Base-by-base conservation (phyloP, 2,329 filamentous ascomycete genomes). In the Pseudofabraea citricarpa region DNA sequence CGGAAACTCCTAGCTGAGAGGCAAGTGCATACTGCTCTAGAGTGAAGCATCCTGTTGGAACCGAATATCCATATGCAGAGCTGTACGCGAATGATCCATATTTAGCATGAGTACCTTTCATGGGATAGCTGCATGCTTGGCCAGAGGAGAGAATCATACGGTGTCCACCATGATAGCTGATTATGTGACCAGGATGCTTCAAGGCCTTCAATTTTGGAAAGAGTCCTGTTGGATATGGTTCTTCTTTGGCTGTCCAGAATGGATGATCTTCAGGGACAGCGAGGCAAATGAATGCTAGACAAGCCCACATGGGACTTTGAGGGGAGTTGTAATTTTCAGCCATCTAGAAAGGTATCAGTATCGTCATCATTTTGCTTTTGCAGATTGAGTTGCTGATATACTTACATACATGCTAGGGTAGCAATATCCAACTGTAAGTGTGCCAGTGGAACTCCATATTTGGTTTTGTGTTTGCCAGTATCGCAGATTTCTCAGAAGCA, bases 241-340 rank as follows among this genome's bases (percentile, higher is more conserved):
- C 77, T 56, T 90, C 86, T 33, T 73, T 57, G 0, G 79, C 78
- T 1, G 79, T 75, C 86, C 87, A 90, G 66, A 90, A 90, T 0
- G 84, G 83, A 60, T 90, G 86, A 2, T 71, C 68, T 37, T 78
- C 74, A 0, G 85, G 79, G 10, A 87, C 73, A 1, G 83, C 84
- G 2, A 90, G 70, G 40, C 83, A 83, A 35, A 86, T 85, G 57
- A 90, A 90, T 1, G 84, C 79, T 18, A 90, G 69, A 64, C 86
- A 90, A 41, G 83, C 85, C 87, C 87, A 90, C 62, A 90, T 90
- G 54, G 58, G 59, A 43, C 75, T 79, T 24, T 83, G 83, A 0
- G 87, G 85, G 8, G 83, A 88, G 64, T 90, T 90, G 66, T 90
- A 90, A 60, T 90, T 90, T 64, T 90, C 86, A 0, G 85, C 83